A percentile compares a stretch with the other conserved stretches of the same genome.
phyloP scores from a whole-genome alignment of 2,329 filamentous ascomycete genomes.

The Aspergillus sp. region DNA sequence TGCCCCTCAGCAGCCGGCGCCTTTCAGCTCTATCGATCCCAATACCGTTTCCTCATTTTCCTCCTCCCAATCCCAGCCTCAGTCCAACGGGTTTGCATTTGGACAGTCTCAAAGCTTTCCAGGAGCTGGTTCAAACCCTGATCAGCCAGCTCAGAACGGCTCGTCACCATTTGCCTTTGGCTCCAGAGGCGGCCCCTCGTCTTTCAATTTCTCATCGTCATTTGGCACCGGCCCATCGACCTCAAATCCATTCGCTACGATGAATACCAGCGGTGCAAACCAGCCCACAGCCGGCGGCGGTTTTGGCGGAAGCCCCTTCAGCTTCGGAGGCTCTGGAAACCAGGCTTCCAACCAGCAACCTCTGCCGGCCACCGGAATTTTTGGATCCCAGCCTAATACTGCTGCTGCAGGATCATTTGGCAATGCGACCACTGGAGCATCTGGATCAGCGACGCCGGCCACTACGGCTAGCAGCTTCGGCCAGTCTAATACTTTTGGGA shows the following conservation, averaged over 20 bases:
- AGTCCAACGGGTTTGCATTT: conserved; percentile 25
- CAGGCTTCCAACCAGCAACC: conserved; percentile 14
- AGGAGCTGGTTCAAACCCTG: conserved; percentile 14
- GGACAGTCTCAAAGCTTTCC: conserved; percentile 30
- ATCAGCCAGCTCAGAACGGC: conserved; percentile 16
- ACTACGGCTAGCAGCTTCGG: conserved; percentile 15
- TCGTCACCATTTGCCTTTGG: conserved; percentile 23
- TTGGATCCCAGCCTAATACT: conserved; percentile 8
- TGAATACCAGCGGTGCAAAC: conserved; percentile 12
- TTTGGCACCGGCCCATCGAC: conserved; percentile 11
- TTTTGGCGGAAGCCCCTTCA: conserved; percentile 25
- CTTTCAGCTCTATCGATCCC: conserved; percentile 22
- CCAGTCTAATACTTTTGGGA: conserved; percentile 8
- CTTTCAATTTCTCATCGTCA: conserved; percentile 25
- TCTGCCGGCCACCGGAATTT: conserved; percentile 11
- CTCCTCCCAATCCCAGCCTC: conserved; percentile 8
- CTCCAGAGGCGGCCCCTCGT: conserved; percentile 15
- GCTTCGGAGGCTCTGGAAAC: conserved; percentile 13
- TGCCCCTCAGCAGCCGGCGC: conserved; percentile 11
- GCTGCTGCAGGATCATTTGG: conserved; percentile 11
- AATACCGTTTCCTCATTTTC: conserved; percentile 19
- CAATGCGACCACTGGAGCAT: conserved; percentile 7
- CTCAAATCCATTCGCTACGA: conserved; percentile 29
- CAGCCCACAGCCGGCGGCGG: conserved; percentile 12
- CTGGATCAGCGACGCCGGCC: conserved; percentile 9